A percentile compares a stretch with the other conserved stretches of the same genome.
Evolutionary conservation across 2,329 filamentous ascomycete genomes (phyloP).

Genomic region (Grosmannia huntii): DNA sequence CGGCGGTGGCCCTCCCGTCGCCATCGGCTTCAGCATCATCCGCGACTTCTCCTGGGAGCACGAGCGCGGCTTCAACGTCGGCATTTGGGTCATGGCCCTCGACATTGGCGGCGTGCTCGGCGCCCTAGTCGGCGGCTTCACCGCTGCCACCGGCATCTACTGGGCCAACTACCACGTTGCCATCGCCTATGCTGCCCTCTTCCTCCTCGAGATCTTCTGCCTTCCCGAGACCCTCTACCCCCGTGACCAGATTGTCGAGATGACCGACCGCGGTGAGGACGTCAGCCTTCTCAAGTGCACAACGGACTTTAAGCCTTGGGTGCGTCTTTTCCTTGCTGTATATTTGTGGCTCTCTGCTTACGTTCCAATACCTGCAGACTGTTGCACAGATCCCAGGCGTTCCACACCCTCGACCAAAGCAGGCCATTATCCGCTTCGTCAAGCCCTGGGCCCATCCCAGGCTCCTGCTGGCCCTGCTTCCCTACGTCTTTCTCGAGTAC

Average conservation of each 20-base stretch:
- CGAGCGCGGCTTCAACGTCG: constrained; percentile 1
- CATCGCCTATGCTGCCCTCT: constrained; percentile 1
- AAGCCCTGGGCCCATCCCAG: constrained; percentile 27
- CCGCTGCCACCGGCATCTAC: not conserved
- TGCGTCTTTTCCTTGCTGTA: constrained; percentile 20
- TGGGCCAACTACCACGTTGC: constrained; percentile 3
- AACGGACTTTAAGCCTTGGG: constrained; percentile 20
- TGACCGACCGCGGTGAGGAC: not conserved
- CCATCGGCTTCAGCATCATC: constrained; percentile 1
- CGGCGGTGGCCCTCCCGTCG: not conserved
- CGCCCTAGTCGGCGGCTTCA: constrained; percentile 1
- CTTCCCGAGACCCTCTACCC: constrained; percentile 2
- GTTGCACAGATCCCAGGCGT: not conserved
- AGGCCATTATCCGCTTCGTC: not conserved
- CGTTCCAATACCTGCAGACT: not conserved
- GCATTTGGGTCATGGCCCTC: constrained; percentile 1
- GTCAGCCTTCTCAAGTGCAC: not conserved
- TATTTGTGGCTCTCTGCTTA: not conserved
- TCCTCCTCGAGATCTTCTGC: not conserved
- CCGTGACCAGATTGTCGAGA: not conserved
- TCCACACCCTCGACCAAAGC: not conserved
- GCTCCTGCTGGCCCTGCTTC: constrained; percentile 36
- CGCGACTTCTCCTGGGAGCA: constrained; percentile 2
- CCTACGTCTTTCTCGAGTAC: constrained; percentile 41
- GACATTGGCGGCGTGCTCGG: not conserved